phyloP scores from a whole-genome alignment of 139 green algal species.

The Nannochloris sp. region DNA sequence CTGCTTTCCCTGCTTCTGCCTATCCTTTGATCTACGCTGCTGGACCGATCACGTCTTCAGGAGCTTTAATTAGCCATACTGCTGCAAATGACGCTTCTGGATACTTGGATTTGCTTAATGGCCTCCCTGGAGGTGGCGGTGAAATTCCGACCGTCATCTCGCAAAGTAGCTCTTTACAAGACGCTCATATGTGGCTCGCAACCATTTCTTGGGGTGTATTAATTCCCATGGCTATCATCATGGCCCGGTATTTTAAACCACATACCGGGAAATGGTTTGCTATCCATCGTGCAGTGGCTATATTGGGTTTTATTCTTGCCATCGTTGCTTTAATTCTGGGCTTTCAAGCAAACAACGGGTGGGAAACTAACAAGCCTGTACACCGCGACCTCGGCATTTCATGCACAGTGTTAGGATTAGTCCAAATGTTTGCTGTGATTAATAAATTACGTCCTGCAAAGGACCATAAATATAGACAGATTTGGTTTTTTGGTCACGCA shows the following conservation, averaged over 20 bases:
- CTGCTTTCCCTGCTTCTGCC: neutral
- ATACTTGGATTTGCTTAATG: neutral
- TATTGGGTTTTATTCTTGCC: conserved; percentile 16
- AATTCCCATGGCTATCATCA: conserved; percentile 30
- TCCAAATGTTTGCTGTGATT: conserved; percentile 16
- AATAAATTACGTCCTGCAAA: neutral
- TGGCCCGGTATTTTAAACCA: conserved; percentile 13
- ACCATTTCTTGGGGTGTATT: conserved; percentile 32
- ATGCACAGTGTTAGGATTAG: conserved; percentile 25
- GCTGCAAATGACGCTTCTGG: neutral
- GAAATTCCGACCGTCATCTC: neutral
- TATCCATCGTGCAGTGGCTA: conserved; percentile 21
- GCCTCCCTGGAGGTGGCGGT: neutral
- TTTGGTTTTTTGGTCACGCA: neutral
- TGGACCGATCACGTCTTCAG: neutral
- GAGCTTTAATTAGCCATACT: neutral
- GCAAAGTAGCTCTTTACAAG: neutral
- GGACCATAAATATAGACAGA: neutral
- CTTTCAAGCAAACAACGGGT: conserved; percentile 1
- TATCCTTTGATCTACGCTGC: conserved; percentile 19
- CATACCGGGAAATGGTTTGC: conserved; percentile 26
- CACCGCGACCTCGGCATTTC: conserved; percentile 25
- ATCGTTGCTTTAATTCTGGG: conserved; percentile 21
- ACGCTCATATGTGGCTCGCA: conserved; percentile 35
- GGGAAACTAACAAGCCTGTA: neutral